These are phyloP conservation scores for Scleroderma bovista DNA, from an alignment of 768 basidiomycete genomes.

Conservation along the genomic window DNA sequence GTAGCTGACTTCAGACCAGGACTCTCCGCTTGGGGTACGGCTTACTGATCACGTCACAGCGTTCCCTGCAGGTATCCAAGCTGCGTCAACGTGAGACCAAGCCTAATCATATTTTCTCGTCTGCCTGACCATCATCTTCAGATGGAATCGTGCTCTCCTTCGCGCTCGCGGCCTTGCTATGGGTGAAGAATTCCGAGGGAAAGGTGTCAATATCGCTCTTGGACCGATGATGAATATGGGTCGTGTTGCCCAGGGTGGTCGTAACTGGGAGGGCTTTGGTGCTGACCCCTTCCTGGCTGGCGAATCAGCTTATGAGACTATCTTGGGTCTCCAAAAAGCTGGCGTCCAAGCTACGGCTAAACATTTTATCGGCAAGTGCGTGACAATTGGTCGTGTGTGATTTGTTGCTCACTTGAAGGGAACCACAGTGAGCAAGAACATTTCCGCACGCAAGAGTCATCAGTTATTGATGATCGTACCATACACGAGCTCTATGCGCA, in stretches of 20 bases:
- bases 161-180: constrained; percentile 72
- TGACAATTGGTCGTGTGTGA: background rate
- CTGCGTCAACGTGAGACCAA: constrained; percentile 67
- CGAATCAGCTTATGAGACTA: constrained; percentile 69
- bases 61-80: constrained; percentile 79
- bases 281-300: constrained; percentile 86
- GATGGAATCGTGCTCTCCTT: constrained; percentile 74
- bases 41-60: constrained; percentile 64
- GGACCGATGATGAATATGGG: constrained; percentile 87
- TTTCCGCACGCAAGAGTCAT: constrained; percentile 26
- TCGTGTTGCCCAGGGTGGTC: constrained; percentile 72
- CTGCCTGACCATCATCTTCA: constrained; percentile 16
- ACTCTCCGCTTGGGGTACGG: constrained; percentile 76
- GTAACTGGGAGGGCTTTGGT: constrained; percentile 94
- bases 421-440: constrained; percentile 31
- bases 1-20: constrained; percentile 29
- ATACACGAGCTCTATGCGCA: constrained; percentile 54
- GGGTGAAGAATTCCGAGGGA: constrained; percentile 77
- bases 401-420: background rate
- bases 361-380: constrained; percentile 70
- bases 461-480: constrained; percentile 36
- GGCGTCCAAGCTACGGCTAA: constrained; percentile 88
- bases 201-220: constrained; percentile 79
- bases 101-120: background rate
- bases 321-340: constrained; percentile 70